Evolutionary conservation across 2,329 filamentous ascomycete genomes (phyloP).

Genomic region (Teratosphaeria gauchensis): DNA sequence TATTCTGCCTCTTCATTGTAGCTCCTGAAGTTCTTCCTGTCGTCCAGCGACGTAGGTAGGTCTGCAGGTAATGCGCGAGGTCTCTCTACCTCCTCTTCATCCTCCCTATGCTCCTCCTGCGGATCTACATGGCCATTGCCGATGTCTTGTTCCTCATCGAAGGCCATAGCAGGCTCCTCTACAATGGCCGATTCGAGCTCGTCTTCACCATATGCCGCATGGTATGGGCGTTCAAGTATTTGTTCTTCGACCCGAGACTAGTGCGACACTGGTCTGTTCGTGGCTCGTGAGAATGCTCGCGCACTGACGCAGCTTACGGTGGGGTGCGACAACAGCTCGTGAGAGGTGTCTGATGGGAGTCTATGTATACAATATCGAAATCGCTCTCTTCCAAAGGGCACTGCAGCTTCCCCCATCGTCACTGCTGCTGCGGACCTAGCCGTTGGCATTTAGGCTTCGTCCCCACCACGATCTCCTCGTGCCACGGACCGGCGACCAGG

Average conservation of each 20-base stretch:
- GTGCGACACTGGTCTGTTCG: not conserved
- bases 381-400: too few species aligned
- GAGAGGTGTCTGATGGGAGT: not conserved
- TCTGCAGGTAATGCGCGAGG: slow-evolving; percentile 61
- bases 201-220: not conserved
- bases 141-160: slow-evolving; percentile 1
- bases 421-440: not conserved
- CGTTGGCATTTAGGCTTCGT: not conserved
- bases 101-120: slow-evolving; percentile 6
- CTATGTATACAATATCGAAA: not conserved
- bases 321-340: not conserved
- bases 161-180: not conserved
- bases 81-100: slow-evolving; percentile 14
- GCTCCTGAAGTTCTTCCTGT: slow-evolving; percentile 60
- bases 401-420: not conserved
- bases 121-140: not conserved
- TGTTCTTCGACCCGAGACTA: not conserved
- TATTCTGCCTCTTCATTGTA: slow-evolving; percentile 83
- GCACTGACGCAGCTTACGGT: not conserved
- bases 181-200: not conserved
- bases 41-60: slow-evolving; percentile 83
- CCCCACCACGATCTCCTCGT: not conserved
- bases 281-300: not conserved
- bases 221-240: not conserved
- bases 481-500: not conserved